phyloP scores from a whole-genome alignment of 495 filamentous ascomycete species.

The Lasiosphaeris hirsuta region DNA sequence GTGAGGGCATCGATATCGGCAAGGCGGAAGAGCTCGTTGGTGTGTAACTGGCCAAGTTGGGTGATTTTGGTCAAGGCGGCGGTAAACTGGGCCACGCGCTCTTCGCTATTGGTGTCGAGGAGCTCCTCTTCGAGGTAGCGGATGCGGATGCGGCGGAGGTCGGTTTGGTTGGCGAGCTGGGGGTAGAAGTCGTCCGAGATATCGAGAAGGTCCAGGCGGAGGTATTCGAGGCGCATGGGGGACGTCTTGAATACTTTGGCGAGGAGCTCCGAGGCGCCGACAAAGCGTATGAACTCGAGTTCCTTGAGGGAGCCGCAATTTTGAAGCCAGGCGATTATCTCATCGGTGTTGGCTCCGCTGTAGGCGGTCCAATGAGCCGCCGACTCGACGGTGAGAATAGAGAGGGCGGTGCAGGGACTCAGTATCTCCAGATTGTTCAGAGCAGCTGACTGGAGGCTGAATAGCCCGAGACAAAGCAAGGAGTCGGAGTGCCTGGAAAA shows the following conservation, averaged over 20 bases:
- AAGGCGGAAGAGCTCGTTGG: constrained; percentile 21
- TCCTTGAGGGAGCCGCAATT: constrained; percentile 52
- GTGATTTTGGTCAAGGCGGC: constrained; percentile 42
- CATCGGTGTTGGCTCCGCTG: constrained; percentile 44
- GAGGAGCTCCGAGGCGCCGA: constrained; percentile 49
- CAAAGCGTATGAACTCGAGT: constrained; percentile 50
- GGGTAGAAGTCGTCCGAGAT: constrained; percentile 16
- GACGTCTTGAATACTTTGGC: constrained; percentile 45
- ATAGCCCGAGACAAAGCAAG: constrained; percentile 53
- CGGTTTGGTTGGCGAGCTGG: constrained; percentile 25
- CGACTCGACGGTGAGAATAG: constrained; percentile 23
- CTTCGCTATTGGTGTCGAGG: constrained; percentile 22
- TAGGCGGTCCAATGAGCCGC: neutral
- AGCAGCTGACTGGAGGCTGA: constrained; percentile 44
- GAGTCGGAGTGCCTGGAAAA: constrained; percentile 56
- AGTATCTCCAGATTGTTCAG: constrained; percentile 48
- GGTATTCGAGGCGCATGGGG: constrained; percentile 23
- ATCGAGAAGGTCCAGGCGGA: constrained; percentile 21
- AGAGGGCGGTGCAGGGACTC: constrained; percentile 52
- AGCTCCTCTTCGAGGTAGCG: constrained; percentile 48
- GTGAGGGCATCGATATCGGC: constrained; percentile 19
- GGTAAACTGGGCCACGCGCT: constrained; percentile 40
- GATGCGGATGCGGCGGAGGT: constrained; percentile 35
- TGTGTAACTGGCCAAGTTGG: constrained; percentile 28
- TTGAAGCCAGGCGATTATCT: constrained; percentile 50